A percentile compares a stretch with the other conserved stretches of the same genome.
phyloP scores from a whole-genome alignment of 192 early-diverging fungal species.

The Backusella psychrophila region DNA sequence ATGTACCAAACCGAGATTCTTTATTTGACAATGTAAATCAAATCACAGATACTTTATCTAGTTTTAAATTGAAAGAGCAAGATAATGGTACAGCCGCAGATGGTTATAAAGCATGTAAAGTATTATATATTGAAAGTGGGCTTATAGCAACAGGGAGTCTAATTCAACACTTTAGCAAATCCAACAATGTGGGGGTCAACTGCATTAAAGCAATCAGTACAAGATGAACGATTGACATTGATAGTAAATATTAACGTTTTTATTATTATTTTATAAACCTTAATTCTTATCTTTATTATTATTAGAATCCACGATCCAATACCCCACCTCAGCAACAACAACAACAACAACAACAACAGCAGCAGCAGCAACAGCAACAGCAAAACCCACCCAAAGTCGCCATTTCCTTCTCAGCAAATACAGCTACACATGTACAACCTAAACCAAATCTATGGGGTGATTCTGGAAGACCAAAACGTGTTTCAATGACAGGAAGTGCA shows the following conservation, averaged over 20 bases:
- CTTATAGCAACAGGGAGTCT: not conserved
- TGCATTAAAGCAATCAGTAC: not conserved
- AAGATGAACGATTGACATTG: not conserved
- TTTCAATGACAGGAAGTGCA: not conserved
- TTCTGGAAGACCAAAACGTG: slow-evolving; percentile 8
- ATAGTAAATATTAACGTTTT: not conserved
- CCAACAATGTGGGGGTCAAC: not conserved
- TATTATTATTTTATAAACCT: not conserved
- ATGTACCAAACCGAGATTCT: not conserved
- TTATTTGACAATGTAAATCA: not conserved
- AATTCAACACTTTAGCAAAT: not conserved
- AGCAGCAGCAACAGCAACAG: not conserved
- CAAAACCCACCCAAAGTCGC: not conserved
- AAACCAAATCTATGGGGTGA: not conserved
- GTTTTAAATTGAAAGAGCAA: slow-evolving; percentile 32
- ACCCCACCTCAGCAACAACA: not conserved
- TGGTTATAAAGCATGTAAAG: not conserved
- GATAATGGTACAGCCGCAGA: slow-evolving; percentile 14
- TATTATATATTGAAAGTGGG: not conserved
- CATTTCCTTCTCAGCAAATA: not conserved
- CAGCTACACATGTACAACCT: not conserved
- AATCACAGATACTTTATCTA: not conserved
- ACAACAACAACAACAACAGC: not conserved
- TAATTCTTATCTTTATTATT: not conserved
- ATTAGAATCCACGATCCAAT: not conserved